Base-by-base conservation (phyloP, 306 rosid species). In the Gynostemma pentaphyllum region DNA sequence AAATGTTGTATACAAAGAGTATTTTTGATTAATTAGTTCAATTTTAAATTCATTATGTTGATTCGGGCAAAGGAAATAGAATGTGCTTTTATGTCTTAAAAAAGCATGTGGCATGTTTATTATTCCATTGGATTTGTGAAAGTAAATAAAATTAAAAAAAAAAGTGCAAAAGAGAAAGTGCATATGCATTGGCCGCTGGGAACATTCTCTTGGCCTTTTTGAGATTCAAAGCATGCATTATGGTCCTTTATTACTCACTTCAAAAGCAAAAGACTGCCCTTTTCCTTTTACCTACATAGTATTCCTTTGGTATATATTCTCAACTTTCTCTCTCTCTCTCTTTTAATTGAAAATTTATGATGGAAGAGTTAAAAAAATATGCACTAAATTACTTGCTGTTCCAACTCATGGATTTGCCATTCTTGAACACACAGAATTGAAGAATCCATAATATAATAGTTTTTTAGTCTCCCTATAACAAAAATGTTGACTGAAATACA, bases 291-390 rank as follows among this genome's bases (percentile, higher is more conserved):
- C 50, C 49, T 13, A 39, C 34, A 32, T 7, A 7, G 37, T 60
- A 9, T 60, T 2, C 65, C 65, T 60, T 60, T 60, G 23, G 66
- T 41, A 61, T 41, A 61, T 61, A 61, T 61, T 61, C 66, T 61
- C 50, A 37, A 3, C 2, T 12, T n/a, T 29, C 62, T 30, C 40
- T 42, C 18, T 50, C 56, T 50, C 37, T 29, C 14, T 0, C 44
- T 7, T 9, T 7, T 3, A 32, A 32, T 32, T 32, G 37, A 32
- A 32, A 32, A 32, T 32, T 32, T 7, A 32, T n/a, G 7, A 32
- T 7, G 7, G 3, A 7, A 32, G 7, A 2, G 7, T 3, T 32
- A 7, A 32, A 32, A 32, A 2, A 3, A 32, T 32, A 7, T 32
- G 37, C 7, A 32, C 37, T 32, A 32, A 32, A 32, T 32, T 32